A percentile compares a stretch with the other conserved stretches of the same genome.
Evolutionary conservation across 352 stramenopile genomes (phyloP).

Genomic region (Pythium dissimile): DNA sequence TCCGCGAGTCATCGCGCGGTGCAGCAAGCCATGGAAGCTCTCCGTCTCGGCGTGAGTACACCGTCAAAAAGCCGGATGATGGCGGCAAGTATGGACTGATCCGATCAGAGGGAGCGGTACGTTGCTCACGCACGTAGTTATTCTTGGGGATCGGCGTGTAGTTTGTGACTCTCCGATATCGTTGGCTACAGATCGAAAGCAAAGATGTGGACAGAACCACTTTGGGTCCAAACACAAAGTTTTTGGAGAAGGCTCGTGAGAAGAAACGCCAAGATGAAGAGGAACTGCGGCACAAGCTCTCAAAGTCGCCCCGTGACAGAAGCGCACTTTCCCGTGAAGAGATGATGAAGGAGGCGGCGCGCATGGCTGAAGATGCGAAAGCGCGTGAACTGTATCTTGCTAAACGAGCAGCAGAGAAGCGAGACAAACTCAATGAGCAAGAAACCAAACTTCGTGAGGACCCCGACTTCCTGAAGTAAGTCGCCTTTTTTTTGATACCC

Average conservation of each 20-base stretch:
- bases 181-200: slow-evolving; percentile 37
- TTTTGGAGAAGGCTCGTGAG: slow-evolving; percentile 67
- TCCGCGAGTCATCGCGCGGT: background rate
- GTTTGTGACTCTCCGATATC: background rate
- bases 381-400: slow-evolving; percentile 60
- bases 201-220: slow-evolving; percentile 74
- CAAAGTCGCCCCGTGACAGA: slow-evolving; percentile 29
- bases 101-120: slow-evolving; percentile 44
- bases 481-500: background rate
- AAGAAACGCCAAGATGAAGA: slow-evolving; percentile 65
- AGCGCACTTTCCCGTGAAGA: slow-evolving; percentile 49
- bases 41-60: slow-evolving; percentile 4
- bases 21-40: background rate
- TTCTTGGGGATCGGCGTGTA: background rate
- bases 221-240: slow-evolving; percentile 75
- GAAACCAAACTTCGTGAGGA: slow-evolving; percentile 52
- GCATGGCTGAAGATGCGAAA: slow-evolving; percentile 77
- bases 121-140: slow-evolving; percentile 2
- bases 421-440: slow-evolving; percentile 48
- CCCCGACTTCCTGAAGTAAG: slow-evolving; percentile 75
- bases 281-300: slow-evolving; percentile 59
- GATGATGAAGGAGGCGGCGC: slow-evolving; percentile 47
- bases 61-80: slow-evolving; percentile 27
- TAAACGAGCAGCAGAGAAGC: slow-evolving; percentile 48
- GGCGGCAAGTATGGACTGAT: slow-evolving; percentile 68